Evolutionary conservation across 2,329 filamentous ascomycete species (phyloP), one percentile per base, ranked within the genome.

Genomic region (Aspergillus felis): DNA sequence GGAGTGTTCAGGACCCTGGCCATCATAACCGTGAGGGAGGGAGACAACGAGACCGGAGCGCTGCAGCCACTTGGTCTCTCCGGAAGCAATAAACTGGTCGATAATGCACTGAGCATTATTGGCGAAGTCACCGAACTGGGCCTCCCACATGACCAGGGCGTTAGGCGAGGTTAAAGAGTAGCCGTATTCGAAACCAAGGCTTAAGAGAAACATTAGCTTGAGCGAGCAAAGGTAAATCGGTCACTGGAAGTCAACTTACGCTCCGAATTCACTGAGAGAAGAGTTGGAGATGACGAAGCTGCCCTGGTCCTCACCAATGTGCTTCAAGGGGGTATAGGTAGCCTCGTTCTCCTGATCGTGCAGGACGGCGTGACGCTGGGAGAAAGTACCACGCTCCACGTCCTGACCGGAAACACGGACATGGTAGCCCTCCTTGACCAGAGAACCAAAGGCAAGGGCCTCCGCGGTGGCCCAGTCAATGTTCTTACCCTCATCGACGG

Each of bases 21-120:
- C 94, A 74, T 99, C 94, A 75, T 97, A 99, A 68, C 94, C 94
- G 79, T 99, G 94, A 55, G 94, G 94, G 57, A 99, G 84, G 61
- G 92, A 97, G 84, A 97, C 89, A 67, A 99, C 91, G 52, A 99
- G 86, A 71, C 94, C 94, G 55, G 92, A 96, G 77, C 94, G 89
- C 82, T 99, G 94, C 79, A 97, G 89, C 94, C 94, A 99, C 81
- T 99, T 99, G 64, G 90, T 88, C 80, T 99, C 94, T 73, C 94
- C 94, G 61, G 94, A 97, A 52, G 94, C 93, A 68, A 99, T 88
- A 79, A 99, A 99, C 79, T 99, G 94, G 76, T 99, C 94, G 71
- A 99, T 95, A 77, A 99, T 95, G 76, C 92, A 96, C 79, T 99
- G 94, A 47, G 94, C 93, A 72, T 97, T 99, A 84, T 99, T 99